A percentile compares a stretch with the other conserved stretches of the same genome.
These are phyloP conservation scores for Extremus antarcticus DNA, from an alignment of 495 filamentous ascomycete genomes.

Conservation along the genomic window DNA sequence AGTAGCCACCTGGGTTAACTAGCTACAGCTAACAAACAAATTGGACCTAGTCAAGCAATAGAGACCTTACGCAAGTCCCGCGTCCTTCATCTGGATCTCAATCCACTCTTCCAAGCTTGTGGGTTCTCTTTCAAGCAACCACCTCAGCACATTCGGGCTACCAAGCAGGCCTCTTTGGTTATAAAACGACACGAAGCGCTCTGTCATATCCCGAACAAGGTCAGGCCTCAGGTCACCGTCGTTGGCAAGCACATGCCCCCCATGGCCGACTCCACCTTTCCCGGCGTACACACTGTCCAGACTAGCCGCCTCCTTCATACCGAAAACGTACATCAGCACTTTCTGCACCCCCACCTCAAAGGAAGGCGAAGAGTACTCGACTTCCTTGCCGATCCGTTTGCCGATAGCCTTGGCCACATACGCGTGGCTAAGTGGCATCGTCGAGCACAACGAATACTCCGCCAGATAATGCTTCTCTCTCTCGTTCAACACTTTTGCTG, in stretches of 20 bases:
- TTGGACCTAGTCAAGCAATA: no score
- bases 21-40: no score
- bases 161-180: constrained; percentile 27
- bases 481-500: constrained; percentile 21
- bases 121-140: constrained; percentile 27
- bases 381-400: constrained; percentile 16
- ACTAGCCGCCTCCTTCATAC: neutral
- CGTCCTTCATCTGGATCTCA: neutral
- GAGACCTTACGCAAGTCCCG: neutral
- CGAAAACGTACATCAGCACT: neutral
- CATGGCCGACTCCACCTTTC: neutral
- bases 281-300: neutral
- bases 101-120: constrained; percentile 12
- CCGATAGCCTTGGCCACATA: constrained; percentile 5
- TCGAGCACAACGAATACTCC: constrained; percentile 28
- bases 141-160: constrained; percentile 29
- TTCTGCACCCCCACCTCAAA: constrained; percentile 12
- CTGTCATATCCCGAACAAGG: constrained; percentile 17
- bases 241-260: constrained; percentile 8
- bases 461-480: constrained; percentile 28
- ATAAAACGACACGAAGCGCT: constrained; percentile 30
- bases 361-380: constrained; percentile 2
- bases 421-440: constrained; percentile 15
- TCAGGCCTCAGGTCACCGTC: constrained; percentile 3
- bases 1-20: no score